Base-by-base conservation (phyloP, 1,284 basidiomycete species). In the Leccinum huronense region DNA sequence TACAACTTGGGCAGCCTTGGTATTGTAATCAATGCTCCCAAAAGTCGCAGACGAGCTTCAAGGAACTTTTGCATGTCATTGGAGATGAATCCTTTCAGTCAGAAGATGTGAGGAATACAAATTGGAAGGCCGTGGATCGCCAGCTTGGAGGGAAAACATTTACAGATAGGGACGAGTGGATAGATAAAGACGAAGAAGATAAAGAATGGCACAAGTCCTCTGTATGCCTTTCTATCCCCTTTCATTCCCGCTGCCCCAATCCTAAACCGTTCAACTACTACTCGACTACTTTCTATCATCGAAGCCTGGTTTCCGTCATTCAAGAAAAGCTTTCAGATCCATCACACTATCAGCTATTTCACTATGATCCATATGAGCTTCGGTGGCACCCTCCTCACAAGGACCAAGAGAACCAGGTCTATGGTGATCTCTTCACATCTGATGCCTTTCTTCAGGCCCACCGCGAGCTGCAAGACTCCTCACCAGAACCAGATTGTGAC, bases 21-120 rank as follows among this genome's bases (percentile, higher is more conserved):
- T 56, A 56, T 19, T 56, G 54, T 31, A 55, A 55, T 31, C 54
- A 55, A 55, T 16, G 54, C 33, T 34, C 54, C 14, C 54, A 55
- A 19, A 55, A 55, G 10, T 55, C 31, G 1, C 54, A 55, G 54
- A 33, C 16, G 31, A n/a, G 13, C 54, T 55, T 55, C 16, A 55
- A 19, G 54, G 54, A n/a, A 33, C 54, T 55, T 55, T 10, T 55
- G 31, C 16, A 19, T 34, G 8, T 55, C 31, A 55, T 55, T n/a
- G 54, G 54, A 33, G 54, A 55, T 55, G 54, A 55, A 6, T n/a
- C 31, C 6, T 55, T 55, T 34, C 31, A 31, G 31, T 27, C 14
- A n/a, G 54, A 34, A 16, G 31, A 55, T 55, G 54, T 55, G 54
- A 55, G 11, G 54, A 55, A 13, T 10, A 55, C 54, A 11, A 55